A percentile compares a stretch with the other conserved stretches of the same genome.
Evolutionary conservation across 129 eudicot species (phyloP).

Genomic region (Artemisia argyi): DNA sequence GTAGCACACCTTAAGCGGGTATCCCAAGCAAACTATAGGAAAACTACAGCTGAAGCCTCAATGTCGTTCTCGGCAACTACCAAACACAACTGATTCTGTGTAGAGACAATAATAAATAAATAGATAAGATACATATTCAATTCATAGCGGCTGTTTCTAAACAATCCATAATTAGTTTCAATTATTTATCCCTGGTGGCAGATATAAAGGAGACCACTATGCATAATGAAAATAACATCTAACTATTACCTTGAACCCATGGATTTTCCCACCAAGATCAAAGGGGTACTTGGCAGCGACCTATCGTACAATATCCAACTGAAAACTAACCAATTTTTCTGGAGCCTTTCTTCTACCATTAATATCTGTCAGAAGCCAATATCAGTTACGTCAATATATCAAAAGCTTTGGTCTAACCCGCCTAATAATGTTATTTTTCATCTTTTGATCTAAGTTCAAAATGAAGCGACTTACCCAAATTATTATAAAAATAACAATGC

Average conservation of each 20-base stretch:
- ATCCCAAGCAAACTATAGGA: no score
- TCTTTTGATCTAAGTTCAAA: no score
- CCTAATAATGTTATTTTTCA: no score
- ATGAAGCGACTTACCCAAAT: no score
- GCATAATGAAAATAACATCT: background rate
- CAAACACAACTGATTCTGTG: conserved; percentile 86
- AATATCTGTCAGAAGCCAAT: conserved; percentile 42
- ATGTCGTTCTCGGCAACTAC: conserved; percentile 59
- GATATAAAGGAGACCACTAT: background rate
- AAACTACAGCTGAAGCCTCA: conserved; percentile 58
- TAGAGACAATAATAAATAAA: conserved; percentile 1
- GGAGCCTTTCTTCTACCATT: conserved; percentile 57
- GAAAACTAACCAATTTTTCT: conserved; percentile 74
- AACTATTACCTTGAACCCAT: conserved; percentile 82
- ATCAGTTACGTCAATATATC: conserved; percentile 5
- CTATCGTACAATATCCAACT: conserved; percentile 54
- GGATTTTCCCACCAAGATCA: no score
- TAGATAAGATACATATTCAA: background rate
- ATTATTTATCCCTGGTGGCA: background rate
- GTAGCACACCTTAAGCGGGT: conserved; percentile 70
- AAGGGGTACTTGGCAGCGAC: conserved; percentile 64
- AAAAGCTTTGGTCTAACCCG: no score
- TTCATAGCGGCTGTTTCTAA: background rate
- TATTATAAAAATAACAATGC: no score
- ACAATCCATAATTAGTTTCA: background rate